Conservation (phyloP, 345 rosid genomes). For the Pugionium dolabratum region DNA sequence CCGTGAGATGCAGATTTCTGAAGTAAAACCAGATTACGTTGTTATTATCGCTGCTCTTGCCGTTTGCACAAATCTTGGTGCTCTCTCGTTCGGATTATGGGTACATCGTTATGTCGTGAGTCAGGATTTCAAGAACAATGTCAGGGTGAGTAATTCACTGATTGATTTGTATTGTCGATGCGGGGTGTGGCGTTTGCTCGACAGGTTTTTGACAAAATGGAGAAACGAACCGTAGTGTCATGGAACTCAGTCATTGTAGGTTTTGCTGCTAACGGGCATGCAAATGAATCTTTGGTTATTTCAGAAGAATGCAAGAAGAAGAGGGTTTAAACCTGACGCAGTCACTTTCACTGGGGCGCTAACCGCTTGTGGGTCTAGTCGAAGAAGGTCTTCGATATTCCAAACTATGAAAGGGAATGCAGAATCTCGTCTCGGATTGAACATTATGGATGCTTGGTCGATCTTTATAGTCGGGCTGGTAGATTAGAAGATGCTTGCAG, state of each 20-base stretch:
- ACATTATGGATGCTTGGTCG: conserved; percentile 87
- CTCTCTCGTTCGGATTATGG: conserved; percentile 60
- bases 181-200: conserved; percentile 65
- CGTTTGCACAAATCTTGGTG: conserved; percentile 62
- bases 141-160: conserved; percentile 58
- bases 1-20: conserved; percentile 62
- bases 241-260: conserved; percentile 81
- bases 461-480: conserved; percentile 83
- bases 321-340: conserved; percentile 68
- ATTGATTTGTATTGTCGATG: conserved; percentile 78
- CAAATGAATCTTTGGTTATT: conserved; percentile 57
- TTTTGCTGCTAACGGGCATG: conserved; percentile 60
- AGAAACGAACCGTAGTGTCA: conserved; percentile 59
- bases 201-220: conserved; percentile 61
- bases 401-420: conserved; percentile 52
- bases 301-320: conserved; percentile 55
- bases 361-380: conserved; percentile 74
- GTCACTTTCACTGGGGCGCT: conserved; percentile 68
- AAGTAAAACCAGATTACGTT: conserved; percentile 59
- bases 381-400: conserved; percentile 59
- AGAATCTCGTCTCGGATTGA: conserved; percentile 64
- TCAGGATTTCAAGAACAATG: conserved; percentile 49
- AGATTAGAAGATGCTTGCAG: conserved; percentile 75
- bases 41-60: conserved; percentile 58
- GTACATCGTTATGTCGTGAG: conserved; percentile 52